A percentile compares a stretch with the other conserved stretches of the same genome.
Conservation (phyloP, 345 rosid species). For the Abelmoschus esculentus region DNA sequence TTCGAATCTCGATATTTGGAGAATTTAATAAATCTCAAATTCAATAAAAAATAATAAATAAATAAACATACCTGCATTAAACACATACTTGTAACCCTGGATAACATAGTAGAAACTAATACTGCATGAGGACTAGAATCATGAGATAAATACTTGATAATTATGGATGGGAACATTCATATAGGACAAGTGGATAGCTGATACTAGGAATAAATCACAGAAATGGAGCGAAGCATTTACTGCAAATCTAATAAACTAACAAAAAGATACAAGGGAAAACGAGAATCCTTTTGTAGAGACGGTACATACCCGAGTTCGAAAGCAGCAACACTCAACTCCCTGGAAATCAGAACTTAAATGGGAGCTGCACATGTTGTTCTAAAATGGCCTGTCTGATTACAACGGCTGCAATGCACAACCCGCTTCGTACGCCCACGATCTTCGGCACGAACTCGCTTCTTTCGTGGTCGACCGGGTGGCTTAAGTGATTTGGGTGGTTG, state of each 20-base stretch:
- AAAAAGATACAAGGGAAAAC: background rate
- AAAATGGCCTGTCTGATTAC: background rate
- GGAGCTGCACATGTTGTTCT: background rate
- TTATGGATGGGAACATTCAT: background rate
- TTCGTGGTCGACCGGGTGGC: constrained; percentile 86
- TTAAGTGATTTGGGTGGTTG: constrained; percentile 87
- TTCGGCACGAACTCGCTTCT: background rate
- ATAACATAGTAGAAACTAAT: no score
- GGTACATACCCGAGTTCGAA: background rate
- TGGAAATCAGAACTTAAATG: background rate
- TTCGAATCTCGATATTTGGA: no score
- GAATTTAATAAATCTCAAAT: no score
- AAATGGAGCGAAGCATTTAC: background rate
- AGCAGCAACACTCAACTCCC: background rate
- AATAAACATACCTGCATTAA: no score
- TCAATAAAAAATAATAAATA: no score
- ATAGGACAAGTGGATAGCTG: background rate
- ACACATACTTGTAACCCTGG: no score
- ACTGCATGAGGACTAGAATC: background rate
- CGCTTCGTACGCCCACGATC: background rate
- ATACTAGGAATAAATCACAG: background rate
- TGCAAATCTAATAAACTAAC: background rate
- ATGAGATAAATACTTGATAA: background rate
- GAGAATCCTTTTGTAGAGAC: background rate
- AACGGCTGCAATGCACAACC: background rate